Evolutionary conservation across 2,329 filamentous ascomycete species (phyloP).

Genomic region (Echinosphaeria canescens): DNA sequence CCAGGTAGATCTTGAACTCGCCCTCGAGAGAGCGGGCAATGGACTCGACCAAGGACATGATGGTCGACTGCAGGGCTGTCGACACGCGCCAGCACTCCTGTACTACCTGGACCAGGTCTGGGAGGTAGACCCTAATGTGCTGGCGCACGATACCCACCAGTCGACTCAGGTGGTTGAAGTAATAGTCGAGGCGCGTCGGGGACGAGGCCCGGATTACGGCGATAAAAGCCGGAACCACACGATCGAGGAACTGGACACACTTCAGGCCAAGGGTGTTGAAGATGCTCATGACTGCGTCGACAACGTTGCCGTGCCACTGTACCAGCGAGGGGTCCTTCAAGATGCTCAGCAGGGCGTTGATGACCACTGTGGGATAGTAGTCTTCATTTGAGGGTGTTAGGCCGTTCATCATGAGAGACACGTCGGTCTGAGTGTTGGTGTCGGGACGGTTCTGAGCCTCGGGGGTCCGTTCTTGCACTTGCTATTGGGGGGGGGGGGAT

Average conservation of each 20-base stretch:
- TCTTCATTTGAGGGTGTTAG: conserved; percentile 93
- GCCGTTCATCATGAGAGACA: conserved; percentile 94
- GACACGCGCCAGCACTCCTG: conserved; percentile 80
- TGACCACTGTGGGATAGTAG: conserved; percentile 95
- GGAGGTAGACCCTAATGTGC: conserved; percentile 81
- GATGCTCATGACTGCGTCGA: conserved; percentile 97
- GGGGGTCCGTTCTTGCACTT: conserved; percentile 75
- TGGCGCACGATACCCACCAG: conserved; percentile 90
- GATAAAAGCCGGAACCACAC: conserved; percentile 88
- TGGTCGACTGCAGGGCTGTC: conserved; percentile 68
- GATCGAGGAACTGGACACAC: conserved; percentile 82
- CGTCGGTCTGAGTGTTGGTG: conserved; percentile 58
- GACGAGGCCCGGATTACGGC: conserved; percentile 70
- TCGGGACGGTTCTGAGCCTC: conserved; percentile 52
- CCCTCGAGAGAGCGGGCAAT: conserved; percentile 87
- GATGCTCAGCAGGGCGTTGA: conserved; percentile 84
- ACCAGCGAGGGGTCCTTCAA: conserved; percentile 76
- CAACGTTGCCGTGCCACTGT: conserved; percentile 81
- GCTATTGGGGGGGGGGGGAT: conserved; percentile 17
- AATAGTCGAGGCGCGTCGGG: conserved; percentile 64
- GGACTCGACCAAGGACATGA: conserved; percentile 78
- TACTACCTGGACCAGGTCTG: conserved; percentile 67
- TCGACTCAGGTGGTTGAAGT: conserved; percentile 91
- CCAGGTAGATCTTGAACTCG: conserved; percentile 94
- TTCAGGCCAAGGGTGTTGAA: conserved; percentile 93